Conservation (phyloP, 2,329 filamentous ascomycete species). For the Acrocalymma vagum region DNA sequence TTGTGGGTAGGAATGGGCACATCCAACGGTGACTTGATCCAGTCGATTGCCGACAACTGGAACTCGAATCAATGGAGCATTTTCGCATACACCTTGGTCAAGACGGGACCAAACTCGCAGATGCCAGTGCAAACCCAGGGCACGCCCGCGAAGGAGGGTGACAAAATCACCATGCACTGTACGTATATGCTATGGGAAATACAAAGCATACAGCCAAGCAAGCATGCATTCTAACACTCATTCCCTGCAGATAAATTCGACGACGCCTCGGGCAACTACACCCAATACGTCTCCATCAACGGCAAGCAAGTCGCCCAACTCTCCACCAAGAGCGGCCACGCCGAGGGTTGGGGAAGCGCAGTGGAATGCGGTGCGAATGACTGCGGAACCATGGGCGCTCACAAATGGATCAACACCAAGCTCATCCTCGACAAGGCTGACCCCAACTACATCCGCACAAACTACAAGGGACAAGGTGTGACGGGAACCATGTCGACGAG, state of each 20-base stretch:
- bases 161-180: constrained; percentile 54
- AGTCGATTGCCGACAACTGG: constrained; percentile 50
- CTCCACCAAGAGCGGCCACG: constrained; percentile 54
- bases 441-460: constrained; percentile 50
- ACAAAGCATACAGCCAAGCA: background rate
- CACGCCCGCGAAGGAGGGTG: constrained; percentile 29
- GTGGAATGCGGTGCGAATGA: constrained; percentile 52
- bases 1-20: constrained; percentile 63
- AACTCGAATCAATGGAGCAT: constrained; percentile 49
- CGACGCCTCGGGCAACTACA: constrained; percentile 51
- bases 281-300: constrained; percentile 50
- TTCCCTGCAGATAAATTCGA: constrained; percentile 51
- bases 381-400: constrained; percentile 52
- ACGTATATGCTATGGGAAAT: background rate
- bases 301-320: constrained; percentile 51
- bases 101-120: constrained; percentile 39
- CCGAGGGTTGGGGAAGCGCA: constrained; percentile 54
- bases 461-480: constrained; percentile 49
- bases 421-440: constrained; percentile 47
- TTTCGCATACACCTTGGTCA: constrained; percentile 54
- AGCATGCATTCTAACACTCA: too few relatives aligned
- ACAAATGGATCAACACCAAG: constrained; percentile 52
- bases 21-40: constrained; percentile 59
- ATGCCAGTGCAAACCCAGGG: constrained; percentile 43
- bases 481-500: constrained; percentile 51